Percentiles rank a stretch among this genome's conserved stretches.
These are phyloP conservation scores for Sequoiadendron giganteum DNA, from an alignment of 75 land plant species.

Conservation along the genomic window DNA sequence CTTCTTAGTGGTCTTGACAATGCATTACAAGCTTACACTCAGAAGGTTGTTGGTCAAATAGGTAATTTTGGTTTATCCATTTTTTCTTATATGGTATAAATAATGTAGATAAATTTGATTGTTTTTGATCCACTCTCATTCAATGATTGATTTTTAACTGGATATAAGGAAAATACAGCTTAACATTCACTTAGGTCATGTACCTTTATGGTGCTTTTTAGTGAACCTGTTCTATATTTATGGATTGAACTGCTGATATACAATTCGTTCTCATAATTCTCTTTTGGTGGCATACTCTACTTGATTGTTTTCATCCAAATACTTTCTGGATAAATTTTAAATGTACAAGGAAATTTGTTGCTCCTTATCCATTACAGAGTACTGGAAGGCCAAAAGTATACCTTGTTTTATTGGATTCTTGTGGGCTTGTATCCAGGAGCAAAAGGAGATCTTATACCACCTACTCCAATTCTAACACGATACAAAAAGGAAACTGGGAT, in stretches of 20 bases:
- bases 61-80: slow-evolving; percentile 35
- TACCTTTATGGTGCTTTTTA: not conserved
- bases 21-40: slow-evolving; percentile 82
- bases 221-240: not conserved
- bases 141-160: not conserved
- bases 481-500: slow-evolving; percentile 77
- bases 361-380: not conserved
- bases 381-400: not conserved
- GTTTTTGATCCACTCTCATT: not conserved
- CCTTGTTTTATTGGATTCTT: not conserved
- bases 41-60: slow-evolving; percentile 55
- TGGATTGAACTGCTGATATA: not conserved
- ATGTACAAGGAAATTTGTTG: not conserved
- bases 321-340: not conserved
- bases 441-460: slow-evolving; percentile 84
- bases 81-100: not conserved
- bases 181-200: not conserved
- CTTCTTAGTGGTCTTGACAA: slow-evolving; percentile 84
- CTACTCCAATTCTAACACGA: slow-evolving; percentile 82
- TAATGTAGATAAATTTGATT: not conserved
- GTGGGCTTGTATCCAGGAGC: slow-evolving; percentile 43
- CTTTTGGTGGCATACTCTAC: not conserved
- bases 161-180: not conserved
- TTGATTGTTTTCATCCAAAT: not conserved
- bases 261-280: not conserved